Conservation (phyloP, 768 basidiomycete species). For the Leccinum olivaceopallidum region DNA sequence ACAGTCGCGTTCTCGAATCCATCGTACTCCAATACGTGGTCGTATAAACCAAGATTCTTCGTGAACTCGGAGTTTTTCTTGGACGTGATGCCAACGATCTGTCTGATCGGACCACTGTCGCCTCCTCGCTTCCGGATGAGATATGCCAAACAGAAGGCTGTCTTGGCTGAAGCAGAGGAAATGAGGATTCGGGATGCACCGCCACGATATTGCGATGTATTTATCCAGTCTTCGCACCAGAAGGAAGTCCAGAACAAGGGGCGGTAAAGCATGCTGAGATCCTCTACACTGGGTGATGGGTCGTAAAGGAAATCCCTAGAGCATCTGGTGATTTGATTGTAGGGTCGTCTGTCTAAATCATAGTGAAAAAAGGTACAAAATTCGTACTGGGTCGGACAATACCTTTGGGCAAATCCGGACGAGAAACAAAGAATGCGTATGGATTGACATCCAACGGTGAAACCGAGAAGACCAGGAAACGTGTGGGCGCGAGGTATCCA, state of each 20-base stretch:
- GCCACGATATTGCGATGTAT: slow-evolving; percentile 48
- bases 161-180: slow-evolving; percentile 73
- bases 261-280: slow-evolving; percentile 69
- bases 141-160: slow-evolving; percentile 69
- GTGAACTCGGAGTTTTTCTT: slow-evolving; percentile 56
- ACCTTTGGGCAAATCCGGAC: slow-evolving; percentile 65
- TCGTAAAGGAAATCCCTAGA: slow-evolving; percentile 54
- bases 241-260: slow-evolving; percentile 77
- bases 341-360: slow-evolving; percentile 60
- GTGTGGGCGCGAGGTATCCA: slow-evolving; percentile 57
- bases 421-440: slow-evolving; percentile 55
- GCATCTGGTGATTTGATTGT: slow-evolving; percentile 68
- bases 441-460: slow-evolving; percentile 51
- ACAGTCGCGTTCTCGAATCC: slow-evolving; percentile 35
- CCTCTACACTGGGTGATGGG: slow-evolving; percentile 48
- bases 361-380: background rate
- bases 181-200: slow-evolving; percentile 52
- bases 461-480: slow-evolving; percentile 56
- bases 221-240: slow-evolving; percentile 74
- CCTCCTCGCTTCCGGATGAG: slow-evolving; percentile 48
- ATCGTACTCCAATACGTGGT: slow-evolving; percentile 58
- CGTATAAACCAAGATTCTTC: slow-evolving; percentile 51
- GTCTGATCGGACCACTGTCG: slow-evolving; percentile 20
- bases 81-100: slow-evolving; percentile 63
- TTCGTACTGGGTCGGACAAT: background rate